Base-by-base conservation (phyloP, 331 rosid genomes). In the Pyrus hybrid region DNA sequence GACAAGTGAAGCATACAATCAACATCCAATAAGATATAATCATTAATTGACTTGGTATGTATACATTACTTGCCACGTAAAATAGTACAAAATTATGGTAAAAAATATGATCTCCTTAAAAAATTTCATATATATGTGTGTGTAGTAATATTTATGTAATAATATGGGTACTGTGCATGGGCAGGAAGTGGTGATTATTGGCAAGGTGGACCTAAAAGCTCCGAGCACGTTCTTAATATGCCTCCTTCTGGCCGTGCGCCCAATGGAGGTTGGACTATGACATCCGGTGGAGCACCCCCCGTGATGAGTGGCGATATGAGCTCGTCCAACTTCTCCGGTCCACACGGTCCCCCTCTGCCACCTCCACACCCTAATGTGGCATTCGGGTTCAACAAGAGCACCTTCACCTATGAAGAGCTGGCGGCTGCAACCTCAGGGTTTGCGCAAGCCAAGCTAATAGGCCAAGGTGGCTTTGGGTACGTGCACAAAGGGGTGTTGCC, bases 401-500 rank as follows among this genome's bases (percentile, higher is more conserved):
- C 89, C 1, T 89, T 89, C 85, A 75, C 87, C 1, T 85, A 29
- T 20, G 93, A 89, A 0, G 91, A 89, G 77, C 80, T 91, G 29
- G 79, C 78, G 1, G 82, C 58, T 37, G 95, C 97, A 1, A 91
- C 95, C 0, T 77, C 30, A 22, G 93, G 87, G 6, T 91, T 89
- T 53, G 3, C 90, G 3, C 75, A 79, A 30, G 76, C 16, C 1
- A 83, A 83, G 77, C 51, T 89, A 5, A 13, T 89, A 12, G 95
- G 97, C 14, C 88, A 89, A 64, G 97, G 97, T 14, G 95, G 97
- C 2, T 89, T 86, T 8, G 93, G 95, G 29, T 85, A 63, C 30
- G 97, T 91, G 6, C 90, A 91, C 79, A 91, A 88, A 73, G 95
- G 93, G 43, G 81, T 89, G 70, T 74, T 91, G 9, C 91, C 97